phyloP scores from a whole-genome alignment of 768 basidiomycete species.

The Rhizopogon sp. region DNA sequence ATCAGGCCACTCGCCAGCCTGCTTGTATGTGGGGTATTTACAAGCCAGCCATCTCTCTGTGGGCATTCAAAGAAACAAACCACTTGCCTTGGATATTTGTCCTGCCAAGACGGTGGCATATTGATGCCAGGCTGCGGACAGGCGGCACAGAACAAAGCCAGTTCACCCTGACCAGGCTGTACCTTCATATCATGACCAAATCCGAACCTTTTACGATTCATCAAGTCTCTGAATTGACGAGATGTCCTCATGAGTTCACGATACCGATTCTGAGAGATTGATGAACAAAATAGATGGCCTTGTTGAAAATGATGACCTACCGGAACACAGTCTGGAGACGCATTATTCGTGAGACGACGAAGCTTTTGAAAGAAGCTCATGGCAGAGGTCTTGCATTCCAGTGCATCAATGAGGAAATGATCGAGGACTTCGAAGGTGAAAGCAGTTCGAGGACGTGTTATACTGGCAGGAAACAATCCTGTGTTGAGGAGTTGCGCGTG shows the following conservation, averaged over 20 bases:
- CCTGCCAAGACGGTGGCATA: conserved; percentile 17
- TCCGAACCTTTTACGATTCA: conserved; percentile 2
- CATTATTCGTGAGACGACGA: no score
- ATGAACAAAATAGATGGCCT: neutral
- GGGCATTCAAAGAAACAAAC: neutral
- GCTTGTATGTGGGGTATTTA: no score
- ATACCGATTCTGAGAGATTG: conserved; percentile 7
- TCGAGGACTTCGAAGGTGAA: conserved; percentile 1
- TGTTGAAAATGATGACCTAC: neutral
- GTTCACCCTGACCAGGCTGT: neutral
- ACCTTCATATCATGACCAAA: conserved; percentile 7
- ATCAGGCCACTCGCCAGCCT: neutral
- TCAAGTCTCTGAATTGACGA: conserved; percentile 1
- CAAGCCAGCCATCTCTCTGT: neutral
- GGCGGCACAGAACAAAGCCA: conserved; percentile 20
- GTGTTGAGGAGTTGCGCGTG: no score
- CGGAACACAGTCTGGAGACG: no score
- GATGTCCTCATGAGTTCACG: conserved; percentile 6
- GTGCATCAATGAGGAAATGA: neutral
- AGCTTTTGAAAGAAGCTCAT: no score
- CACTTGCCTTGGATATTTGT: conserved; percentile 3
- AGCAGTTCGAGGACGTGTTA: neutral
- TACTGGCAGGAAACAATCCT: no score
- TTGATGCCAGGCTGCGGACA: conserved; percentile 25
- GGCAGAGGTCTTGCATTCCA: conserved; percentile 7